Conservation (phyloP, 2,329 filamentous ascomycete genomes). For the Fusarium praegraminearum region DNA sequence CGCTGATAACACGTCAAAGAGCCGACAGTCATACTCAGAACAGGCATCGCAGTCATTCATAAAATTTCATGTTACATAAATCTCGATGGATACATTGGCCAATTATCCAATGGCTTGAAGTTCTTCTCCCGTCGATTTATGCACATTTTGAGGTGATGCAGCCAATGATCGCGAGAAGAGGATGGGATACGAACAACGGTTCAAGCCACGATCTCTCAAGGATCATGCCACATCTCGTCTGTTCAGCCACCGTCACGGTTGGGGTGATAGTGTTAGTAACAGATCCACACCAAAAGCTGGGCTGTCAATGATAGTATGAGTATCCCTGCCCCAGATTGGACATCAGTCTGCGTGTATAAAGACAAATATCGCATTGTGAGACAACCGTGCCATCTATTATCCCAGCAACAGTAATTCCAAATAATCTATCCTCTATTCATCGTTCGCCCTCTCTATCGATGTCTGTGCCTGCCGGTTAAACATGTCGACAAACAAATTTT, state of each 20-base stretch:
- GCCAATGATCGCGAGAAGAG: background rate
- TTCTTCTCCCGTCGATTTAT: background rate
- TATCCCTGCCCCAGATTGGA: background rate
- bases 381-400: background rate
- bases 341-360: too few species aligned
- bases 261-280: background rate
- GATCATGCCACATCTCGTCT: background rate
- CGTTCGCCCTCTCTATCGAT: fast-evolving
- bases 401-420: too few species aligned
- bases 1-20: background rate
- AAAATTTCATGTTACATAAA: too few species aligned
- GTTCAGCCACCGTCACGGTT: fast-evolving
- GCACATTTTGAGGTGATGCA: background rate
- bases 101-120: background rate
- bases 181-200: too few species aligned
- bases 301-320: fast-evolving
- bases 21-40: background rate
- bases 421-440: fast-evolving
- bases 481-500: fast-evolving
- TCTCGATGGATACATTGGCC: fast-evolving
- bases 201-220: background rate
- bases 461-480: background rate
- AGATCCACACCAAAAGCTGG: fast-evolving
- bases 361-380: too few species aligned
- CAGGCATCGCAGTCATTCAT: background rate